Evolutionary conservation across 2,329 filamentous ascomycete genomes (phyloP).

Genomic region (Tolypocladium paradoxum): DNA sequence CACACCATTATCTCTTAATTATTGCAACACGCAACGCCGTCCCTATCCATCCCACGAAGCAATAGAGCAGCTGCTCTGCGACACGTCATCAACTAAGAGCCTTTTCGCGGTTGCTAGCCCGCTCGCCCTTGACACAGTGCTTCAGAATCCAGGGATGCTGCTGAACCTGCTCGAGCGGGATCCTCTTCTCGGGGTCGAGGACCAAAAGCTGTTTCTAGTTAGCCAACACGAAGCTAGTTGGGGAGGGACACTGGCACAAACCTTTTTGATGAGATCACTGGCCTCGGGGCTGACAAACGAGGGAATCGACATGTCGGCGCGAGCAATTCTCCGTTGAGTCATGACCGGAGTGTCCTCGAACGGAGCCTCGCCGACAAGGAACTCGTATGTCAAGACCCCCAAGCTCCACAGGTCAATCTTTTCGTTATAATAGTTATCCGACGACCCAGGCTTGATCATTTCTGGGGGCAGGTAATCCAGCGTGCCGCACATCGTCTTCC

Average conservation of each 20-base stretch:
- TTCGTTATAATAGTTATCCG: conserved; percentile 84
- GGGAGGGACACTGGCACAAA: conserved; percentile 28
- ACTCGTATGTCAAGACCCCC: conserved; percentile 92
- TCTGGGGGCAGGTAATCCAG: conserved; percentile 95
- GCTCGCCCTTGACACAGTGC: conserved; percentile 66
- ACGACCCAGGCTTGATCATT: conserved; percentile 77
- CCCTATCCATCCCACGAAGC: background rate
- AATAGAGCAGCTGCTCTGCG: background rate
- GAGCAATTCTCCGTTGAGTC: conserved; percentile 82
- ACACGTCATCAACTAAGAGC: conserved; percentile 2
- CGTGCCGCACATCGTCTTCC: conserved; percentile 93
- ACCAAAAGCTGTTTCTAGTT: conserved; percentile 59
- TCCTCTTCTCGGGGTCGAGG: conserved; percentile 85
- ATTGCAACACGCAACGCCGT: conserved; percentile 5
- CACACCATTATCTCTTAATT: conserved; percentile 11
- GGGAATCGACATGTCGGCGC: conserved; percentile 87
- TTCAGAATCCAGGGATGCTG: conserved; percentile 94
- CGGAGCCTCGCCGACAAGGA: conserved; percentile 87
- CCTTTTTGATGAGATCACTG: conserved; percentile 82
- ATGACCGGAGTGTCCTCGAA: conserved; percentile 94
- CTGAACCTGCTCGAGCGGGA: conserved; percentile 80
- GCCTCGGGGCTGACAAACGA: conserved; percentile 85
- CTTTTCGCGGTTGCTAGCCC: conserved; percentile 40
- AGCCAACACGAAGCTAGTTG: conserved; percentile 5
- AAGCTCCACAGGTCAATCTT: conserved; percentile 96